A percentile compares a stretch with the other conserved stretches of the same genome.
phyloP scores from a whole-genome alignment of 2,329 filamentous ascomycete genomes.

The Drechslera avenae region DNA sequence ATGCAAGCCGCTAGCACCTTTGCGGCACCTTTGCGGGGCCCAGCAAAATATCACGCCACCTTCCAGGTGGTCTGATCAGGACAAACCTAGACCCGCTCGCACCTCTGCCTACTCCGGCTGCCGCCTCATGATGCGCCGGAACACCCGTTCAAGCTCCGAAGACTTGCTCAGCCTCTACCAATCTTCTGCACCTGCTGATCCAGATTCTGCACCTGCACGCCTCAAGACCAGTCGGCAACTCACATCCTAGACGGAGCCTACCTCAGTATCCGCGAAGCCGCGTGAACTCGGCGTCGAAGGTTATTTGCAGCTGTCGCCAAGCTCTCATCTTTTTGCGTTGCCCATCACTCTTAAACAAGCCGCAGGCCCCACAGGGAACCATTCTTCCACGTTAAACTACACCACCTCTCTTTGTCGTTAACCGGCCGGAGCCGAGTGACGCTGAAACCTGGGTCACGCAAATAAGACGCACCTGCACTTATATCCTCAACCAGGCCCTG shows the following conservation, averaged over 20 bases:
- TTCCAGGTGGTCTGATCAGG: constrained; percentile 39
- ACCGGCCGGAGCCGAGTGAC: neutral
- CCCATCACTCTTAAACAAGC: constrained; percentile 29
- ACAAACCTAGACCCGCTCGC: constrained; percentile 11
- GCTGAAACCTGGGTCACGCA: constrained; percentile 9
- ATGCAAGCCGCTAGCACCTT: constrained; percentile 7
- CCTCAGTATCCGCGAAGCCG: constrained; percentile 1
- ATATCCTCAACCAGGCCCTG: constrained; percentile 29
- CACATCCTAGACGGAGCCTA: constrained; percentile 3
- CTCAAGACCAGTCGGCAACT: constrained; percentile 14
- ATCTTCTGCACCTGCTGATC: constrained; percentile 19
- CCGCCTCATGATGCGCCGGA: constrained; percentile 18
- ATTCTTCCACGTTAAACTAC: constrained; percentile 9
- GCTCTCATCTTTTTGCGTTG: constrained; percentile 19
- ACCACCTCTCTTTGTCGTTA: constrained; percentile 4
- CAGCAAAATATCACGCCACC: constrained; percentile 42
- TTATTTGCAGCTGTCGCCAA: constrained; percentile 22
- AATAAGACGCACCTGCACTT: constrained; percentile 26
- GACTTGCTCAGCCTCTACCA: constrained; percentile 7
- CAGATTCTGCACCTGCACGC: constrained; percentile 12
- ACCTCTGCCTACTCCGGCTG: constrained; percentile 17
- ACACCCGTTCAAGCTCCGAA: constrained; percentile 21
- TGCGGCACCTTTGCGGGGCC: constrained; percentile 17
- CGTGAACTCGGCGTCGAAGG: constrained; percentile 12
- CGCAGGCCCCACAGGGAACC: constrained; percentile 6